Conservation (phyloP, 208 protist species). For the Wallacemonas collosoma region DNA sequence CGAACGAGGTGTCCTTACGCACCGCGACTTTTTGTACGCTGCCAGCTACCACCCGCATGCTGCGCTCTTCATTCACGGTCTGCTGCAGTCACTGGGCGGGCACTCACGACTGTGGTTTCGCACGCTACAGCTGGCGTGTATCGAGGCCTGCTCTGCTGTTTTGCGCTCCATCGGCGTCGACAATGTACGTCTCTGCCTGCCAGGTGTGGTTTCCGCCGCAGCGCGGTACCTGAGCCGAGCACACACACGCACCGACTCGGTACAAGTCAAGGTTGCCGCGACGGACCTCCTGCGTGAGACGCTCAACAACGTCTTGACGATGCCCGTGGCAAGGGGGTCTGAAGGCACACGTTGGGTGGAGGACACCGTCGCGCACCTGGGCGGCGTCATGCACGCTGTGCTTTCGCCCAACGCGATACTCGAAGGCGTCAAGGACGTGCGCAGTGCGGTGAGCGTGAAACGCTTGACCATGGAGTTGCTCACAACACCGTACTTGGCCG, state of each 20-base stretch:
- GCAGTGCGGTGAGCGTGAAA: conserved; percentile 29
- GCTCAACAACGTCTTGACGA: conserved; percentile 28
- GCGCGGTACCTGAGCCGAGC: conserved; percentile 70
- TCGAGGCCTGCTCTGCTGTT: conserved; percentile 63
- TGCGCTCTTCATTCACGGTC: conserved; percentile 83
- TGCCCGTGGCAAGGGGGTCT: background rate
- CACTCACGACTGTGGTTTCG: conserved; percentile 82
- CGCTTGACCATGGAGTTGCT: conserved; percentile 35
- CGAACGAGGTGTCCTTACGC: conserved; percentile 24
- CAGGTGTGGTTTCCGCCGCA: conserved; percentile 74
- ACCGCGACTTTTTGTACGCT: conserved; percentile 46
- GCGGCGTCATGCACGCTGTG: conserved; percentile 30
- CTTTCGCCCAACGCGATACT: conserved; percentile 31
- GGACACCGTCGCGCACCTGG: conserved; percentile 33
- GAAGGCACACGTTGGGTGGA: conserved; percentile 36
- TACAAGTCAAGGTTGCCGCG: conserved; percentile 49
- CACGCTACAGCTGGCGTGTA: conserved; percentile 62
- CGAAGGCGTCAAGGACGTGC: conserved; percentile 16
- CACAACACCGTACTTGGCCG: conserved; percentile 27
- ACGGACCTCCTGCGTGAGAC: conserved; percentile 48
- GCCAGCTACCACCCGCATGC: conserved; percentile 66
- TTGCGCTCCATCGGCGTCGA: conserved; percentile 49
- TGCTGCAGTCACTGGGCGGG: conserved; percentile 70
- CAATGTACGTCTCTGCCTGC: conserved; percentile 69
- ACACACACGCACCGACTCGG: conserved; percentile 70